Evolutionary conservation across 1,139 yeast species (phyloP).

Genomic region (Debaryomyces sp.): DNA sequence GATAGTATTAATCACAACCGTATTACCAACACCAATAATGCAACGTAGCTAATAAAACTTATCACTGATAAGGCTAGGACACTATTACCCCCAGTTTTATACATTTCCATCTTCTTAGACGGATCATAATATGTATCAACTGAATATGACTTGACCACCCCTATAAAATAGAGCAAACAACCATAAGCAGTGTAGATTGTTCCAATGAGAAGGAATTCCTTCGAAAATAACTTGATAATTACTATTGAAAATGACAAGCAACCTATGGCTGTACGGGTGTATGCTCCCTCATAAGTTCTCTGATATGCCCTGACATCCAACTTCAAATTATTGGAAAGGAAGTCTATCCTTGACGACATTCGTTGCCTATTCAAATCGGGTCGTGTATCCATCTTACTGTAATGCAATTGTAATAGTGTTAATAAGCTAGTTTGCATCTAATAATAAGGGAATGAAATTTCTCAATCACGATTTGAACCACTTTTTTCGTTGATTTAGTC

Average conservation of each 20-base stretch:
- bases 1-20: conserved; percentile 26
- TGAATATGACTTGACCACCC: conserved; percentile 46
- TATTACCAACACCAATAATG: conserved; percentile 44
- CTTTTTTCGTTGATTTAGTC: background rate
- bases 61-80: conserved; percentile 45
- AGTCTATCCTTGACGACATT: conserved; percentile 38
- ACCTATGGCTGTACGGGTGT: conserved; percentile 55
- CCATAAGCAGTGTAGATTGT: conserved; percentile 57
- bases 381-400: conserved; percentile 5
- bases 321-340: conserved; percentile 39
- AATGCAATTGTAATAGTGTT: background rate
- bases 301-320: conserved; percentile 62
- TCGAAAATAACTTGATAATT: conserved; percentile 54
- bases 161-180: conserved; percentile 48
- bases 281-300: conserved; percentile 64
- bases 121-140: conserved; percentile 53
- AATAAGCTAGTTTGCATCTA: background rate
- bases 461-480: conserved; percentile 3
- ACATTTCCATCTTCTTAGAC: conserved; percentile 40
- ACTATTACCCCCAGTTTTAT: conserved; percentile 53
- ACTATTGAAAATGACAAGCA: conserved; percentile 49
- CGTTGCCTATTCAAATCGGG: conserved; percentile 15
- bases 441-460: background rate
- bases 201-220: conserved; percentile 56
- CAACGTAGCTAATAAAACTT: conserved; percentile 49